phyloP scores from a whole-genome alignment of 176 grass and related monocot genomes.

The Elymus sibiricus region DNA sequence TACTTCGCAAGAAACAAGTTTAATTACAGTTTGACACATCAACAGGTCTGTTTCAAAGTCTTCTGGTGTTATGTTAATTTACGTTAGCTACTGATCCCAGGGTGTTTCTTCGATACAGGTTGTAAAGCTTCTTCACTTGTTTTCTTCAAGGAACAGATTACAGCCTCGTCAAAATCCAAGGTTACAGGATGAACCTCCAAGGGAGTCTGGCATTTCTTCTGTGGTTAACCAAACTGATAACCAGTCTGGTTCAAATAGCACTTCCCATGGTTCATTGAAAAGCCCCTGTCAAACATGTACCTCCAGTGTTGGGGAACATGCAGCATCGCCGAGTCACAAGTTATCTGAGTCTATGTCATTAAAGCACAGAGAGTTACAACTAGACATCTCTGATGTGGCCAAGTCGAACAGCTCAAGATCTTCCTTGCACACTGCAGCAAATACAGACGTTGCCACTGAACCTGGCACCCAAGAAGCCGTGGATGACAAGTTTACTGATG shows the following conservation, averaged over 20 bases:
- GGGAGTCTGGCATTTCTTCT: slow-evolving; percentile 36
- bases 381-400: slow-evolving; percentile 25
- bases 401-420: slow-evolving; percentile 23
- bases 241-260: slow-evolving; percentile 34
- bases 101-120: slow-evolving; percentile 45
- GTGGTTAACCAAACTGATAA: slow-evolving; percentile 39
- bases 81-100: slow-evolving; percentile 18
- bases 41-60: slow-evolving; percentile 41
- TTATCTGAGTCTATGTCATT: slow-evolving; percentile 6
- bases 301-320: slow-evolving; percentile 29
- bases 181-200: slow-evolving; percentile 14
- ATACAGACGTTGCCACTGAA: neutral
- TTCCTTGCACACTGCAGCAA: slow-evolving; percentile 28
- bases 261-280: slow-evolving; percentile 45
- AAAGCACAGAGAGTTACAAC: slow-evolving; percentile 1
- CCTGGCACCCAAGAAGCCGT: slow-evolving; percentile 27
- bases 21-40: slow-evolving; percentile 35
- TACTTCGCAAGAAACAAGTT: slow-evolving; percentile 27
- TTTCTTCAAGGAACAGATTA: slow-evolving; percentile 50
- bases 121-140: slow-evolving; percentile 49
- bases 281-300: slow-evolving; percentile 37
- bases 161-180: slow-evolving; percentile 14
- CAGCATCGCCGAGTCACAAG: slow-evolving; percentile 4
- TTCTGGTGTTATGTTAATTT: slow-evolving; percentile 14
- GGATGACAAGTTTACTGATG: slow-evolving; percentile 36